phyloP scores from a whole-genome alignment of 2,329 filamentous ascomycete genomes.

The Fusarium tricinctum region DNA sequence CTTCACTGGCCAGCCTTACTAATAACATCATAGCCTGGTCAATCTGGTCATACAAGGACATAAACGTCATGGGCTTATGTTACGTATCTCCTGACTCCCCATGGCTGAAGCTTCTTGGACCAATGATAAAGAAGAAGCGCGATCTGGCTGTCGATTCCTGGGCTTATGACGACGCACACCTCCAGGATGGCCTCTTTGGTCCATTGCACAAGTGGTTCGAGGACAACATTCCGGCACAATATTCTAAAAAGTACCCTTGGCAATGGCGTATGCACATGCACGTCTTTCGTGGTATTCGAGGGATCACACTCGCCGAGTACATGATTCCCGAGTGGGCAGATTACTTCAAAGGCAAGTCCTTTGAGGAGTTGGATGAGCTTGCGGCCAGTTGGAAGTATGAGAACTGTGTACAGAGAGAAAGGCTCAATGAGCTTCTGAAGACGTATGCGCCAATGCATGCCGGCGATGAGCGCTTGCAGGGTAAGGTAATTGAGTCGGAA shows the following conservation, averaged over 20 bases:
- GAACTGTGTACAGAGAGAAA: slow-evolving; percentile 65
- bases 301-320: slow-evolving; percentile 61
- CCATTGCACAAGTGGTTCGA: slow-evolving; percentile 60
- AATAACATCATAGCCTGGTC: slow-evolving; percentile 60
- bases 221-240: slow-evolving; percentile 59
- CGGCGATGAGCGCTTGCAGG: slow-evolving; percentile 42
- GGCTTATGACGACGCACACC: slow-evolving; percentile 57
- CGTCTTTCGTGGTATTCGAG: slow-evolving; percentile 60
- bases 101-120: slow-evolving; percentile 64
- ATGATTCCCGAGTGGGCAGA: slow-evolving; percentile 68
- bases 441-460: slow-evolving; percentile 57
- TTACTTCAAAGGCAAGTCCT: slow-evolving; percentile 64
- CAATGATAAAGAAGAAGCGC: slow-evolving; percentile 69
- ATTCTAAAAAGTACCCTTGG: slow-evolving; percentile 62
- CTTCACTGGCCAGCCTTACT: not conserved
- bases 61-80: slow-evolving; percentile 68
- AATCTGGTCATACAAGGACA: slow-evolving; percentile 72
- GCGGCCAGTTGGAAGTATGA: slow-evolving; percentile 67
- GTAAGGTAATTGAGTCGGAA: slow-evolving; percentile 48
- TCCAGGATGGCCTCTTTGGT: slow-evolving; percentile 54
- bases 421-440: slow-evolving; percentile 64
- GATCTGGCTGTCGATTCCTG: slow-evolving; percentile 67
- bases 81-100: slow-evolving; percentile 60
- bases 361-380: slow-evolving; percentile 67
- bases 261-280: slow-evolving; percentile 65